Evolutionary conservation across 768 basidiomycete genomes (phyloP).

Genomic region (Tremella fuciformis): DNA sequence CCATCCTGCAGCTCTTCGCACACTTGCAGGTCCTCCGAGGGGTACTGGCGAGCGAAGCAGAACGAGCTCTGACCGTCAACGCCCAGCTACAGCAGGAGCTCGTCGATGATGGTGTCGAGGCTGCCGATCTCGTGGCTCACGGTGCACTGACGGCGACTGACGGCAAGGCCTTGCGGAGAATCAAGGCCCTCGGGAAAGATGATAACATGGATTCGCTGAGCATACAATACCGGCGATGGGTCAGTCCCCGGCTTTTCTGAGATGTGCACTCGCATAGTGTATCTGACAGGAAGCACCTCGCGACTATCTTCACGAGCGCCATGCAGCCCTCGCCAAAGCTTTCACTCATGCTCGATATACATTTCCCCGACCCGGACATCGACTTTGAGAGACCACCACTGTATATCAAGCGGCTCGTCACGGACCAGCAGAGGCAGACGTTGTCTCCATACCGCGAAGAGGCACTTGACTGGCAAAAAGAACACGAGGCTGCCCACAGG

Average conservation of each 20-base stretch:
- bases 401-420: slow-evolving; percentile 23
- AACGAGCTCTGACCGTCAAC: slow-evolving; percentile 11
- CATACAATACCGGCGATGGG: background rate
- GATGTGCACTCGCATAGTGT: background rate
- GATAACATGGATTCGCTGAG: background rate
- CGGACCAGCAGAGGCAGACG: background rate
- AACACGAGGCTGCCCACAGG: background rate
- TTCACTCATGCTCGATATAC: slow-evolving; percentile 15
- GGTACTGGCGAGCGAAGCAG: slow-evolving; percentile 17
- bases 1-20: slow-evolving; percentile 24
- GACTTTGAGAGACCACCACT: background rate
- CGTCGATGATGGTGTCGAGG: background rate
- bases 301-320: slow-evolving; percentile 13
- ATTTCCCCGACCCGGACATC: slow-evolving; percentile 18
- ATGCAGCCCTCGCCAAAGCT: slow-evolving; percentile 11
- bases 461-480: slow-evolving; percentile 12
- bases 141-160: slow-evolving; percentile 20
- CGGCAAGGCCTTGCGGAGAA: slow-evolving; percentile 7
- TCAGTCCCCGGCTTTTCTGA: background rate
- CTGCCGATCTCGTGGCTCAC: background rate
- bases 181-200: slow-evolving; percentile 1
- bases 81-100: slow-evolving; percentile 3
- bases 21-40: slow-evolving; percentile 23
- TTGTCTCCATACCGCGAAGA: slow-evolving; percentile 11
- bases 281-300: slow-evolving; percentile 22